phyloP scores from a whole-genome alignment of 306 rosid species.

The Luffa aegyptiaca region DNA sequence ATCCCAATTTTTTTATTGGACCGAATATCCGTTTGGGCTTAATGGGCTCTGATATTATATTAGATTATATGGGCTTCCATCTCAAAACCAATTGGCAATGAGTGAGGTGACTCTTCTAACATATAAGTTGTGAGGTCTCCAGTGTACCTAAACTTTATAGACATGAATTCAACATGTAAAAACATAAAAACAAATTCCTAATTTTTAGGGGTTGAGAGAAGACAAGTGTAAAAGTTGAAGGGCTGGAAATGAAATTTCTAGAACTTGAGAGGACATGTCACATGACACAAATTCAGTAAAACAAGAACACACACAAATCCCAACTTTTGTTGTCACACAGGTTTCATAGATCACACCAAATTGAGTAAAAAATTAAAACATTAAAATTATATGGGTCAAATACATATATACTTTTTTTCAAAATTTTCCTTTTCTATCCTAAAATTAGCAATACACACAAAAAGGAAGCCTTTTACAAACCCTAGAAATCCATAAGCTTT shows the following conservation, averaged over 20 bases:
- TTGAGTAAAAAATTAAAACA: background rate
- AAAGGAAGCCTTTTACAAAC: background rate
- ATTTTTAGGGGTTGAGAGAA: background rate
- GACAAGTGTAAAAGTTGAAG: background rate
- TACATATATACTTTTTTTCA: background rate
- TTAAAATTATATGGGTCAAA: background rate
- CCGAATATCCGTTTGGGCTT: no score
- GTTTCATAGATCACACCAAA: background rate
- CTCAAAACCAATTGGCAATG: no score
- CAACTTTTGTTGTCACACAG: background rate
- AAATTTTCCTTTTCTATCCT: background rate
- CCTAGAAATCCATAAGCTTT: background rate
- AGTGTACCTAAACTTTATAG: no score
- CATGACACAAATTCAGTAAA: background rate
- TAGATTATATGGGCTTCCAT: no score
- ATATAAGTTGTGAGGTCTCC: no score
- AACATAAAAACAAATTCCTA: no score
- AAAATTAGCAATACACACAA: background rate
- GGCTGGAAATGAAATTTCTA: background rate
- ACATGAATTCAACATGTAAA: no score
- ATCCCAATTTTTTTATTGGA: no score
- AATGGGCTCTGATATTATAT: no score
- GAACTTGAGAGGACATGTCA: background rate
- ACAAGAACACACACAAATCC: background rate
- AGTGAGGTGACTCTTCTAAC: no score